Base-by-base conservation (phyloP, 2,329 filamentous ascomycete genomes). In the Stenocarpella maydis region DNA sequence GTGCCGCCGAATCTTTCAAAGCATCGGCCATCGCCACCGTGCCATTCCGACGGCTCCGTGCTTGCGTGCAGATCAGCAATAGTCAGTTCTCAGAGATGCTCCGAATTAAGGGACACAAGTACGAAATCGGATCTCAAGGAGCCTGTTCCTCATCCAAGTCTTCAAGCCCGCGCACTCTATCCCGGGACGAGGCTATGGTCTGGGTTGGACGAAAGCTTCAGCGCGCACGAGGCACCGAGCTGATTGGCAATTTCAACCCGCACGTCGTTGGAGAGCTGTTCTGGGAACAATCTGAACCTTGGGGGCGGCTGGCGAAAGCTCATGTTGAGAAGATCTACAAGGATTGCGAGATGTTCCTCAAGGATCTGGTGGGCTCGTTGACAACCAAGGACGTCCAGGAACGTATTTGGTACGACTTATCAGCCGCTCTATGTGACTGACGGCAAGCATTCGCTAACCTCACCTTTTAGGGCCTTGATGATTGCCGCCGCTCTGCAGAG, bases 211-310 rank as follows among this genome's bases (percentile, higher is more conserved):
- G 24, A 0, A 61, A 37, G 31, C n/a, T 70, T 1, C 39, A n/a
- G 1, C 47, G 19, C 0, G 53, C 64, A 19, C 41, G 68, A 9
- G 68, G 68, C 4, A 63, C 31, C 6, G 68, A 70, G 24, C 9
- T 70, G 8, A 21, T 70, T 0, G 68, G 68, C 0, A 70, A 64
- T 9, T 70, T 70, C 68, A 70, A 70, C 10, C 68, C 68, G 0
- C 10, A 39, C 0, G 39, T 70, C 8, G 39, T 70, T 45, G 64
- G 24, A 0, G 68, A 70, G 31, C 14, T 70, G 0, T 64, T 70
- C 15, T 70, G 68, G 68, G 68, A 70, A 31, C 64, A 70, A 7
- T 67, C 68, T 0, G 64, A 64, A 12, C 21, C 14, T 1, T 70
- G 68, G 68, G 64, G 58, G 0, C 1, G 1, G 0, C 1, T 54